These are phyloP conservation scores for Botrytis sinoallii DNA, from an alignment of 2,329 filamentous ascomycete species.

Conservation along the genomic window DNA sequence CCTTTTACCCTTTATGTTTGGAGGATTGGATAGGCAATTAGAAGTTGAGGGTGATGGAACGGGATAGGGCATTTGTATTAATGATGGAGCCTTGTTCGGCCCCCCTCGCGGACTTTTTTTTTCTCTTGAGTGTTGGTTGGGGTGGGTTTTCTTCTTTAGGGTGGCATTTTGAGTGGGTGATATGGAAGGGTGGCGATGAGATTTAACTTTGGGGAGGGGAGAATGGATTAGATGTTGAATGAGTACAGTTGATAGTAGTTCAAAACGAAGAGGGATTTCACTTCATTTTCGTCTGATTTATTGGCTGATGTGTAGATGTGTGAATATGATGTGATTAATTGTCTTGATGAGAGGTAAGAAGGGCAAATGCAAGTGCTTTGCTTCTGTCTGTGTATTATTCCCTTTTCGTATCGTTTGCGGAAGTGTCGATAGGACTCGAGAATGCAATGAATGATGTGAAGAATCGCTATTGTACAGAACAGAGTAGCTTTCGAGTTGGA, in stretches of 20 bases:
- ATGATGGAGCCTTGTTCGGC: slow-evolving; percentile 12
- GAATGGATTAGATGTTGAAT: slow-evolving; percentile 1
- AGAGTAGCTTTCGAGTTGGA: too few species aligned
- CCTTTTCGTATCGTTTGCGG: background rate
- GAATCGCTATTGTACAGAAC: background rate
- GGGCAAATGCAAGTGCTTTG: background rate
- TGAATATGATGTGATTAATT: background rate
- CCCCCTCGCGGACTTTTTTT: background rate
- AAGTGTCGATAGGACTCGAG: background rate
- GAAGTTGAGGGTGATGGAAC: slow-evolving; percentile 1
- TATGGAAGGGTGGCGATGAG: background rate
- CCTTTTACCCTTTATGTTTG: slow-evolving; percentile 1
- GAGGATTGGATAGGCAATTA: slow-evolving; percentile 3
- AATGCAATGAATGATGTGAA: background rate
- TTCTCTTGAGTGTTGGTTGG: background rate
- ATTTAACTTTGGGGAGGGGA: background rate
- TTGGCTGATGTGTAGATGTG: background rate
- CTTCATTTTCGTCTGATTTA: background rate
- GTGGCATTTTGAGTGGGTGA: background rate
- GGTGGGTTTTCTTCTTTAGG: background rate
- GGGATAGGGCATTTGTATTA: slow-evolving; percentile 16
- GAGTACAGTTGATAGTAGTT: slow-evolving; percentile 5
- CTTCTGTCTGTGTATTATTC: too few species aligned
- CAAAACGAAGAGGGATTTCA: background rate
- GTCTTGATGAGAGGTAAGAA: background rate